phyloP scores from a whole-genome alignment of 345 rosid species.

The Boechera stricta region DNA sequence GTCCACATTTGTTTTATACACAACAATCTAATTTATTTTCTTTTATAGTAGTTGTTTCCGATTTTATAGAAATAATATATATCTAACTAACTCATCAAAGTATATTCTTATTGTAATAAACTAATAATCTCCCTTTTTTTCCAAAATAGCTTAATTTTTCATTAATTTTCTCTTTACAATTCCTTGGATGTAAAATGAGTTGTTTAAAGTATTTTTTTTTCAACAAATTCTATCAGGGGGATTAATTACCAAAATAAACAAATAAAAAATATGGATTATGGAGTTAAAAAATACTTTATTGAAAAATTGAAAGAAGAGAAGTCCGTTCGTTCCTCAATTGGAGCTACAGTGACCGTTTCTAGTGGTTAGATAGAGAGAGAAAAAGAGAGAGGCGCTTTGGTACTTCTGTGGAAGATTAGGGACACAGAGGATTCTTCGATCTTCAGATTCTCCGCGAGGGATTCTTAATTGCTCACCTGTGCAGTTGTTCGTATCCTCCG shows the following conservation, averaged over 20 bases:
- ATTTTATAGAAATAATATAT: not conserved
- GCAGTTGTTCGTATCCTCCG: slow-evolving; percentile 12
- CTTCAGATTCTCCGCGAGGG: slow-evolving; percentile 12
- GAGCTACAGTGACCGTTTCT: slow-evolving; percentile 50
- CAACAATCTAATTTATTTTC: too few species aligned
- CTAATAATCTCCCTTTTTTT: too few species aligned
- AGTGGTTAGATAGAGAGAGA: slow-evolving; percentile 12
- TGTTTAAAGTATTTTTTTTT: not conserved
- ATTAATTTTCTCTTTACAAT: not conserved
- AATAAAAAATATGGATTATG: not conserved
- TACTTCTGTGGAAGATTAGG: not conserved
- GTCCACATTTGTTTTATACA: too few species aligned
- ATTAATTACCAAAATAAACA: not conserved
- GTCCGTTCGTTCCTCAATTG: slow-evolving; percentile 46
- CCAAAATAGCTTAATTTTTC: not conserved
- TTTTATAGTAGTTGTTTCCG: too few species aligned
- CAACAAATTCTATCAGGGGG: not conserved
- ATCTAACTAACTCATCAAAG: not conserved
- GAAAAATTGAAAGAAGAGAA: slow-evolving; percentile 30
- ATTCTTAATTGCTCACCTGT: slow-evolving; percentile 6
- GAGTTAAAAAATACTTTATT: not conserved
- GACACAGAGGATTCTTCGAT: not conserved
- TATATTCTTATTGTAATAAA: not conserved
- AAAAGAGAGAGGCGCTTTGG: slow-evolving; percentile 14
- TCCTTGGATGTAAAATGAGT: not conserved